Percentiles rank a stretch among this genome's conserved stretches.
phyloP scores from a whole-genome alignment of 345 rosid species.

The Eutrema japonicum region DNA sequence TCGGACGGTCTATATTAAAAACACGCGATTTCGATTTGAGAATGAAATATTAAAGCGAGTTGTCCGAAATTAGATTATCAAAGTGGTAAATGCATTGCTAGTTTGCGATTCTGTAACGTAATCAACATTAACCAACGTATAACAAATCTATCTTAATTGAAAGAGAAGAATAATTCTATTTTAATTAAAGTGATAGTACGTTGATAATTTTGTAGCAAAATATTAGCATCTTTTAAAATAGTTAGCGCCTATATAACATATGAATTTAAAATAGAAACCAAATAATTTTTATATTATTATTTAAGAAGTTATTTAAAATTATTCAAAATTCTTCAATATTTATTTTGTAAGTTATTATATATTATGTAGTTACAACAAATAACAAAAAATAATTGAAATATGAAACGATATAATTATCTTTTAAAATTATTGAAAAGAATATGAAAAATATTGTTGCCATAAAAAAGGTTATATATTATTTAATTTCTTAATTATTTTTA shows the following conservation, averaged over 20 bases:
- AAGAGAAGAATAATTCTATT: not conserved
- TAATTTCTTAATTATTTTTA: too few species aligned
- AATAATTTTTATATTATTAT: too few species aligned
- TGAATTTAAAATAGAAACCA: not conserved
- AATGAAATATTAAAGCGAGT: not conserved
- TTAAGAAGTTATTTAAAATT: too few species aligned
- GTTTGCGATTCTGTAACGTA: not conserved
- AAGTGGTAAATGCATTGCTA: not conserved
- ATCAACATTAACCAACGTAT: not conserved
- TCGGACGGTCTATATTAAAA: conserved; percentile 30
- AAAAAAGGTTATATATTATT: too few species aligned
- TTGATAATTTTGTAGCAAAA: not conserved
- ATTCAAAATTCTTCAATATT: too few species aligned
- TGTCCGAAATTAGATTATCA: conserved; percentile 11
- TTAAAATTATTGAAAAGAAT: too few species aligned
- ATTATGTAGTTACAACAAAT: too few species aligned
- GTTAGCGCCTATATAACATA: not conserved
- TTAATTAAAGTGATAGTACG: not conserved
- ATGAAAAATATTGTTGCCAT: too few species aligned
- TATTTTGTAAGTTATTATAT: too few species aligned
- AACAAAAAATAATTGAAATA: too few species aligned
- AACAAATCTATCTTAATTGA: too few species aligned
- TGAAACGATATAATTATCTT: too few species aligned
- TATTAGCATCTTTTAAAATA: not conserved
- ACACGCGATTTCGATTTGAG: conserved; percentile 1